Conservation (phyloP, 2,329 filamentous ascomycete species). For the Ophiostoma populinum region DNA sequence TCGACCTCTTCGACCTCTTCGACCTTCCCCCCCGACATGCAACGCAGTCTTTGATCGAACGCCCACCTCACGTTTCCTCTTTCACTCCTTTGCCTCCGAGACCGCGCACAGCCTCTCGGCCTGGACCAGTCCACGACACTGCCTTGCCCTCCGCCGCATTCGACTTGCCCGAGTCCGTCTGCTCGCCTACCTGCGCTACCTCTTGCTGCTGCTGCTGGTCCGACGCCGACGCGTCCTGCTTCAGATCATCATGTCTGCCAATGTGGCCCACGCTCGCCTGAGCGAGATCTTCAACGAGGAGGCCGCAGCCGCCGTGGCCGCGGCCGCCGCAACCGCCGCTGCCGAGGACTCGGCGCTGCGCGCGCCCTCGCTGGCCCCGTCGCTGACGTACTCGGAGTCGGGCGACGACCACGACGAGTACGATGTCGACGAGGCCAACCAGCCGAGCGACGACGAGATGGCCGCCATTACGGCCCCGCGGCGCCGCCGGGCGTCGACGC, state of each 20-base stretch:
- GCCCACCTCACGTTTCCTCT: background rate
- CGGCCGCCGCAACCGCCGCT: conserved; percentile 18
- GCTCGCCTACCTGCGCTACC: background rate
- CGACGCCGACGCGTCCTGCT: background rate
- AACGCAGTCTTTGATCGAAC: background rate
- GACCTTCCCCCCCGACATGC: conserved; percentile 3
- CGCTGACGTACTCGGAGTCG: conserved; percentile 45
- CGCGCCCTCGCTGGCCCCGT: conserved; percentile 37
- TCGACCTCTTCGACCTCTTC: background rate
- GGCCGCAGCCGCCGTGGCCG: conserved; percentile 9
- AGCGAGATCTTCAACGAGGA: conserved; percentile 11
- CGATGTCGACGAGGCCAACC: conserved; percentile 28
- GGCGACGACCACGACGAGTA: conserved; percentile 36
- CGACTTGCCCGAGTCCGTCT: background rate
- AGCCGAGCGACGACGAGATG: conserved; percentile 18
- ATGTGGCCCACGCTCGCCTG: conserved; percentile 9
- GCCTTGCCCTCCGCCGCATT: no score
- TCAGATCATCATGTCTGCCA: conserved; percentile 7
- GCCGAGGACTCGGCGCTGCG: conserved; percentile 19
- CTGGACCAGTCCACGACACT: background rate
- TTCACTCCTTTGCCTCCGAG: background rate
- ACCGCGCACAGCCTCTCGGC: background rate
- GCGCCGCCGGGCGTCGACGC: conserved; percentile 49
- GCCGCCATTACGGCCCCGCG: conserved; percentile 16
- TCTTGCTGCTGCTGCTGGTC: no score